These are phyloP conservation scores for Dentiscutata heterogama DNA, from an alignment of 371 early-diverging fungal species.

Conservation along the genomic window DNA sequence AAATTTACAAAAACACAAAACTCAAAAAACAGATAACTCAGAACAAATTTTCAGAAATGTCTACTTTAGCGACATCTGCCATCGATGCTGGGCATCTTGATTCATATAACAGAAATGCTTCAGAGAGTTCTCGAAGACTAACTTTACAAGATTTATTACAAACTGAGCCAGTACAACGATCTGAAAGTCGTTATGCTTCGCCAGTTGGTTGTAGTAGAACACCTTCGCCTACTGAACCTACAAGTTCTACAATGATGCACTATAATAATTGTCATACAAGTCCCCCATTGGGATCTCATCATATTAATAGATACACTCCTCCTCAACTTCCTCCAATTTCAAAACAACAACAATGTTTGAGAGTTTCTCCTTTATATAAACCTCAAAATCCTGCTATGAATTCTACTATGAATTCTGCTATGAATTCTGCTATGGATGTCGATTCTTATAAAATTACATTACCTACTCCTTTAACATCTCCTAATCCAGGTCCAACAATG, in stretches of 20 bases:
- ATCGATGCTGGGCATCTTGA: too few species aligned
- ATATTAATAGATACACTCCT: background rate
- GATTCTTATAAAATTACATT: background rate
- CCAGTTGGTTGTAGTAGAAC: background rate
- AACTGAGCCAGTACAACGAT: background rate
- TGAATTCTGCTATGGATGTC: background rate
- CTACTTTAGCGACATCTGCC: too few species aligned
- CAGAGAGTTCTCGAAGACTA: background rate
- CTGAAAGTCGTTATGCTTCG: background rate
- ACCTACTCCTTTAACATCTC: slow-evolving; percentile 15
- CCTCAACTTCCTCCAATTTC: background rate
- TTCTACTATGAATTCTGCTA: too few species aligned
- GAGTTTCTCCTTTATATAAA: too few species aligned
- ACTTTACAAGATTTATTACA: background rate
- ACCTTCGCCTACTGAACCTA: slow-evolving; percentile 5
- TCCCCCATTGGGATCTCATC: background rate
- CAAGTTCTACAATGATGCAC: background rate
- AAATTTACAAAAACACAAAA: too few species aligned
- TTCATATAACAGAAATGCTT: too few species aligned
- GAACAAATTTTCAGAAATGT: too few species aligned
- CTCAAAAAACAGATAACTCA: too few species aligned
- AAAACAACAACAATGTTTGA: background rate
- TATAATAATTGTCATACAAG: background rate
- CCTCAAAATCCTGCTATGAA: background rate
- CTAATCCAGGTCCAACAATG: background rate